Percentiles rank a stretch among this genome's conserved stretches.
phyloP scores from a whole-genome alignment of 441 rosid genomes.

The Theobroma grandiflorum region DNA sequence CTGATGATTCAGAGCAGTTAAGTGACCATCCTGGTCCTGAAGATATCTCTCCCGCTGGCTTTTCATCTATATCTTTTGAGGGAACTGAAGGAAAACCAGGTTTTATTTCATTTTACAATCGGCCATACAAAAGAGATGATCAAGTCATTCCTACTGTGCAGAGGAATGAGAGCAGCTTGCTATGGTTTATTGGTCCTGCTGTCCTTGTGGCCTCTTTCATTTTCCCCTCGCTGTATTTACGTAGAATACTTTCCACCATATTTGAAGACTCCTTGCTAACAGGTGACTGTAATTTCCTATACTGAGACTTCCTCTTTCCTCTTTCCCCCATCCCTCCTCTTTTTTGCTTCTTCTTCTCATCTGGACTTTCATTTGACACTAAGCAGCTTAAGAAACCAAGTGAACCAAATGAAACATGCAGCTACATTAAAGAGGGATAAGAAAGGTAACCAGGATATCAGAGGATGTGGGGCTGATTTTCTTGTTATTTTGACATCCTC shows the following conservation, averaged over 20 bases:
- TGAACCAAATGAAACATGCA: slow-evolving; percentile 3
- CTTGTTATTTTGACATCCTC: slow-evolving; percentile 19
- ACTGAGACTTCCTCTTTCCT: background rate
- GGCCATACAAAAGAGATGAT: slow-evolving; percentile 53
- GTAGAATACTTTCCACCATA: slow-evolving; percentile 71
- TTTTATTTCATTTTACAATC: slow-evolving; percentile 79
- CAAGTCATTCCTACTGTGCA: slow-evolving; percentile 39
- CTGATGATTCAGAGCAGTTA: slow-evolving; percentile 44
- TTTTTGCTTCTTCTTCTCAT: background rate
- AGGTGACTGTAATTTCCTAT: slow-evolving; percentile 44
- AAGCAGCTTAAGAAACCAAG: slow-evolving; percentile 11
- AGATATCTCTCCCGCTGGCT: slow-evolving; percentile 40
- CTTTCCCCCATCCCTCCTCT: too few relatives aligned
- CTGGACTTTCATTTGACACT: background rate
- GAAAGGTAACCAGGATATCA: background rate
- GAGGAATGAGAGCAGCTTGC: slow-evolving; percentile 57
- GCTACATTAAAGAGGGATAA: background rate
- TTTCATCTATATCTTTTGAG: slow-evolving; percentile 44
- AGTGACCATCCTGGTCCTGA: slow-evolving; percentile 41
- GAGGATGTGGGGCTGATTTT: background rate
- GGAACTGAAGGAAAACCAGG: slow-evolving; percentile 81
- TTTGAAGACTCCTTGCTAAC: slow-evolving; percentile 96
- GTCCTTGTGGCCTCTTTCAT: slow-evolving; percentile 93
- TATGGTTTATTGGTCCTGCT: slow-evolving; percentile 89
- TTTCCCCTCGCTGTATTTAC: slow-evolving; percentile 84